Conservation (phyloP, 768 basidiomycete species). For the Holtermannia corniformis region DNA sequence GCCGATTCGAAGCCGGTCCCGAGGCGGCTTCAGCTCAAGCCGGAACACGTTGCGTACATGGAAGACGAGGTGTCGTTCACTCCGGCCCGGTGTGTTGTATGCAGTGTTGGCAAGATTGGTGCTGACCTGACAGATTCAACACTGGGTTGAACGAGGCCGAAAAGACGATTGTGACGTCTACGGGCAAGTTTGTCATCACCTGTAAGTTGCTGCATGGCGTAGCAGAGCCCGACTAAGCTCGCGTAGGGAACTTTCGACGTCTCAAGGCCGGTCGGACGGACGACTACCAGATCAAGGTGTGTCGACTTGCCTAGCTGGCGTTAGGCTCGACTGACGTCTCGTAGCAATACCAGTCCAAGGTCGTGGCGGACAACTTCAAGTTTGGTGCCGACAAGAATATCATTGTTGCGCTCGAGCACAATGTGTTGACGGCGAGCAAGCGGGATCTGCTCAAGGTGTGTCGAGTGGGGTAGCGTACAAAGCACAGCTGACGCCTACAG, state of each 20-base stretch:
- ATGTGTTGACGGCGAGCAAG: conserved; percentile 91
- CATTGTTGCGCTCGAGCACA: conserved; percentile 88
- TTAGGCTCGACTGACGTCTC: conserved; percentile 1
- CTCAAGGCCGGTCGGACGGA: conserved; percentile 85
- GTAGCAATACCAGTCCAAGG: conserved; percentile 69
- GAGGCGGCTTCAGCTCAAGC: conserved; percentile 70
- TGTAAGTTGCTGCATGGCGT: conserved; percentile 46
- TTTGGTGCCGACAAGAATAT: conserved; percentile 97
- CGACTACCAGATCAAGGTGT: conserved; percentile 83
- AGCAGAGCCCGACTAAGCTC: conserved; percentile 1
- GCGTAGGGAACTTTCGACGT: conserved; percentile 71
- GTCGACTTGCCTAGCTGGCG: conserved; percentile 8
- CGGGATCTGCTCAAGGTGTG: conserved; percentile 77
- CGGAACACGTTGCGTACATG: conserved; percentile 94
- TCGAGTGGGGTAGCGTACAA: too few relatives aligned
- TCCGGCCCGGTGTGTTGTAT: conserved; percentile 65
- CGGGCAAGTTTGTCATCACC: conserved; percentile 80
- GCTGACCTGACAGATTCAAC: conserved; percentile 61
- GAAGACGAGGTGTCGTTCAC: conserved; percentile 74
- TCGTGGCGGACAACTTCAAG: conserved; percentile 96
- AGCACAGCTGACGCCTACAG: conserved; percentile 4
- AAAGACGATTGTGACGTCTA: conserved; percentile 91
- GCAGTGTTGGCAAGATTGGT: not conserved
- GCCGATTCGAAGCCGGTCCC: conserved; percentile 88
- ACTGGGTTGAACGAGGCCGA: conserved; percentile 77